These are phyloP conservation scores for Sugiyamaella boreocaroliniensis DNA, from an alignment of 805 yeast species.

Conservation along the genomic window DNA sequence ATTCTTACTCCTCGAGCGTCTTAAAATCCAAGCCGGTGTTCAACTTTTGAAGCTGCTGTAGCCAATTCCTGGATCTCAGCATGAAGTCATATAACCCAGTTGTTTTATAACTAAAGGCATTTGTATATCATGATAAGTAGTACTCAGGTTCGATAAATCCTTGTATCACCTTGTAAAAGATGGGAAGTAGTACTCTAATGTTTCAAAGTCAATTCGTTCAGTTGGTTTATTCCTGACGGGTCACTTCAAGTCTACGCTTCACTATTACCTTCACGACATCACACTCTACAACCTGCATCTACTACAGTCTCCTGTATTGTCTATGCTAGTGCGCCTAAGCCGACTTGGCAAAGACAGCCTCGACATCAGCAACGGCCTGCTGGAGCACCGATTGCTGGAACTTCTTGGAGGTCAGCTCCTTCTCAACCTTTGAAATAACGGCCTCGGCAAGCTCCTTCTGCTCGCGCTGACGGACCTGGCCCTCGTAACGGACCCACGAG, in stretches of 20 bases:
- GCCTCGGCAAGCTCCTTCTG: constrained; percentile 84
- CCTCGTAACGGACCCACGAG: constrained; percentile 98
- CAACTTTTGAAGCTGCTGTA: no score
- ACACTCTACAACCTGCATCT: neutral
- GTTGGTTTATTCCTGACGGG: no score
- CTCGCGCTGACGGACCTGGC: constrained; percentile 91
- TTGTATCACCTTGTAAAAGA: no score
- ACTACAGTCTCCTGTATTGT: neutral
- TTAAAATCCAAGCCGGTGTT: no score
- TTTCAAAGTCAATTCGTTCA: no score
- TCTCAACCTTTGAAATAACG: constrained; percentile 82
- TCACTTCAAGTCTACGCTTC: neutral
- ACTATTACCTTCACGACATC: neutral
- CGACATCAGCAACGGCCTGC: constrained; percentile 89
- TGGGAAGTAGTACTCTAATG: no score
- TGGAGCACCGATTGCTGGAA: constrained; percentile 89
- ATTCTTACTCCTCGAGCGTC: neutral
- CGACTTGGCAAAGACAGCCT: constrained; percentile 31
- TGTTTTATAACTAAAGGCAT: no score
- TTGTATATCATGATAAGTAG: no score
- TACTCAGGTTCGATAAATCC: no score
- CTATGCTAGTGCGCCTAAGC: neutral
- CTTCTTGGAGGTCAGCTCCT: constrained; percentile 76
- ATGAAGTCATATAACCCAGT: no score
- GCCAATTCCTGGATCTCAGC: no score